Evolutionary conservation across 164 flowering plant species (phyloP).

Genomic region (Cinnamomum micranthum): DNA sequence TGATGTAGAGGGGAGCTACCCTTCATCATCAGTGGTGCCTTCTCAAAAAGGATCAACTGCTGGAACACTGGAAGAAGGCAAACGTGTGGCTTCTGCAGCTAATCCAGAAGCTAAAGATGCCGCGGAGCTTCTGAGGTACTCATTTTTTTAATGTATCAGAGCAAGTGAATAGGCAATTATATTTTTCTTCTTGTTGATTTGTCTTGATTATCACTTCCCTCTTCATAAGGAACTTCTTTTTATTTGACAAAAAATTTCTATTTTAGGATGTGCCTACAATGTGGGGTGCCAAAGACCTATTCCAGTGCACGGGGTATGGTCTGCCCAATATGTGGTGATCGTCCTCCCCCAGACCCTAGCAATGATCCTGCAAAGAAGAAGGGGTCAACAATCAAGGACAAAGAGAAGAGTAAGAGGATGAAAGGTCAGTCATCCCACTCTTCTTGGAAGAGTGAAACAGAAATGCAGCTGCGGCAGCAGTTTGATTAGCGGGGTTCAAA

Average conservation of each 20-base stretch:
- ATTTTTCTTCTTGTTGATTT: neutral
- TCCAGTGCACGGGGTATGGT: constrained; percentile 65
- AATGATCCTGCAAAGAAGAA: constrained; percentile 56
- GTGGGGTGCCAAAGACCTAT: constrained; percentile 89
- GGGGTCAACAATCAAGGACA: constrained; percentile 67
- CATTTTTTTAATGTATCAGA: neutral
- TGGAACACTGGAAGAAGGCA: constrained; percentile 35
- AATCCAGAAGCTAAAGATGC: constrained; percentile 85
- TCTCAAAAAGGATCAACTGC: constrained; percentile 25
- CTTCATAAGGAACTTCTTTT: neutral
- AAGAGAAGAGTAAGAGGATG: constrained; percentile 85
- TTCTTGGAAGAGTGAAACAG: constrained; percentile 96
- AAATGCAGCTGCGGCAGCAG: constrained; percentile 96
- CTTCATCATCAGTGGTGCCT: constrained; percentile 25
- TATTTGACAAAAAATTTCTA: neutral
- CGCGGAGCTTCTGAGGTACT: constrained; percentile 75
- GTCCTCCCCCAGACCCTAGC: constrained; percentile 42
- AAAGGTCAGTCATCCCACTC: constrained; percentile 94
- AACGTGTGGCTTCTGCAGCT: constrained; percentile 61
- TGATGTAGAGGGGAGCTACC: constrained; percentile 48
- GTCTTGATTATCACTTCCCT: neutral
- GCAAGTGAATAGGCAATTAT: neutral
- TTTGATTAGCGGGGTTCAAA: constrained; percentile 52
- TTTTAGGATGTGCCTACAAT: constrained; percentile 80
- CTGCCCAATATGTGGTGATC: constrained; percentile 82